Percentiles rank a stretch among this genome's conserved stretches.
Conservation (phyloP, 192 early-diverging fungal species). For the Coemansia erecta region DNA sequence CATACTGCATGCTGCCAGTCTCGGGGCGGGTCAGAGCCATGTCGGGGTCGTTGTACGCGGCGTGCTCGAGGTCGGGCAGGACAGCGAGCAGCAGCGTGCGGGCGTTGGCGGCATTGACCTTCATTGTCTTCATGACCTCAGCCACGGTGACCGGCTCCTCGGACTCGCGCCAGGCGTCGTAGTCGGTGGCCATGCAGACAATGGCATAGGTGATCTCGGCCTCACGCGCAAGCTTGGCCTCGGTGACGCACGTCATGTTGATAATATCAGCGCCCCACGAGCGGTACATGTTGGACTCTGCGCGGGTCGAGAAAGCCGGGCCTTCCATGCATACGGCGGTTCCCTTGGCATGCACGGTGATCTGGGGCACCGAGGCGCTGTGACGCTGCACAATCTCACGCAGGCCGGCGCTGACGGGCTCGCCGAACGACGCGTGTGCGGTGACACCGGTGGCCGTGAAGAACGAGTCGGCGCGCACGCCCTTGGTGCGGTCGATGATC, state of each 20-base stretch:
- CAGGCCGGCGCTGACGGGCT: constrained; percentile 82
- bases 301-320: constrained; percentile 95
- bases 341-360: constrained; percentile 70
- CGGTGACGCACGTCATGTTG: constrained; percentile 97
- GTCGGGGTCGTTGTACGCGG: constrained; percentile 55
- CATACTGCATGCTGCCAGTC: constrained; percentile 79
- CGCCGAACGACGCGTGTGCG: constrained; percentile 90
- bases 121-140: constrained; percentile 84
- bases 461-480: constrained; percentile 88
- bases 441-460: constrained; percentile 89
- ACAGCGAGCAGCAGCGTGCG: constrained; percentile 72
- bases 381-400: constrained; percentile 70
- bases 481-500: constrained; percentile 98
- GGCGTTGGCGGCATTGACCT: constrained; percentile 79
- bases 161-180: constrained; percentile 84
- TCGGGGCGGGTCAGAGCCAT: constrained; percentile 59
- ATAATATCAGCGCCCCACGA: constrained; percentile 90
- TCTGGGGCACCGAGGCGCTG: constrained; percentile 48
- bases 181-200: constrained; percentile 99
- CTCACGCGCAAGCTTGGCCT: constrained; percentile 95
- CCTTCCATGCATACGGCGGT: constrained; percentile 98
- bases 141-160: constrained; percentile 85
- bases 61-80: constrained; percentile 73
- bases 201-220: constrained; percentile 98
- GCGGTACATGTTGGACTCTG: constrained; percentile 96